Evolutionary conservation across 1,139 yeast species (phyloP).

Genomic region (Suhomyces chickasaworum): DNA sequence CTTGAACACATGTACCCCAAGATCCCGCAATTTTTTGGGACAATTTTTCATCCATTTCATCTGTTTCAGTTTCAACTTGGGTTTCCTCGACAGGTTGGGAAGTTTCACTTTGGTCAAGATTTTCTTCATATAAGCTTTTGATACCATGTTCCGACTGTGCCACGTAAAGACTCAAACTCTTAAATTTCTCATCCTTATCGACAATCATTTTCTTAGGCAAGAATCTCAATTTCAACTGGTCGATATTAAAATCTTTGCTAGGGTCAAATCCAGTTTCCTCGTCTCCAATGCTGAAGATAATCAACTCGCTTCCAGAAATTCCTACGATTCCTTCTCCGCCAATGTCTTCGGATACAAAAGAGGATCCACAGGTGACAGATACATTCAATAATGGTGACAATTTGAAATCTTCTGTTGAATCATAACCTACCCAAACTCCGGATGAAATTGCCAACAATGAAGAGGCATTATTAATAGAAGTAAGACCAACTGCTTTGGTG

Average conservation of each 20-base stretch:
- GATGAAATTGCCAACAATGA: conserved; percentile 47
- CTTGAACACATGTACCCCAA: conserved; percentile 60
- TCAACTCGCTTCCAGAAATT: conserved; percentile 51
- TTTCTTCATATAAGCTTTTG: conserved; percentile 28
- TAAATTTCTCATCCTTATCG: conserved; percentile 15
- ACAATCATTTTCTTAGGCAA: conserved; percentile 54
- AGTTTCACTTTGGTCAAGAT: neutral
- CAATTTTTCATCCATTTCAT: too few species aligned
- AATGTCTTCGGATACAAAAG: conserved; percentile 67
- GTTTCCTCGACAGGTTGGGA: conserved; percentile 26
- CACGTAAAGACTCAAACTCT: conserved; percentile 32
- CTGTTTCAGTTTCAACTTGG: too few species aligned
- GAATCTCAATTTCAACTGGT: conserved; percentile 46
- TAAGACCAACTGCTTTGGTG: conserved; percentile 57
- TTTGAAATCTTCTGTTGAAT: conserved; percentile 31
- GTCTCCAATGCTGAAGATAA: conserved; percentile 61
- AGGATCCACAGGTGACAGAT: conserved; percentile 39
- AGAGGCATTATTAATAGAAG: conserved; percentile 30
- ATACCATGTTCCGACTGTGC: conserved; percentile 51
- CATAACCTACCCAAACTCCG: conserved; percentile 42
- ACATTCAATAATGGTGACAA: conserved; percentile 45
- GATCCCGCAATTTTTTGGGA: conserved; percentile 24
- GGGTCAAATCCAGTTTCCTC: conserved; percentile 36
- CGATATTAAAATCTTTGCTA: conserved; percentile 49
- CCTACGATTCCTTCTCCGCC: conserved; percentile 66